Conservation (phyloP, 1,284 basidiomycete species). For the Sporisorium exsertum region DNA sequence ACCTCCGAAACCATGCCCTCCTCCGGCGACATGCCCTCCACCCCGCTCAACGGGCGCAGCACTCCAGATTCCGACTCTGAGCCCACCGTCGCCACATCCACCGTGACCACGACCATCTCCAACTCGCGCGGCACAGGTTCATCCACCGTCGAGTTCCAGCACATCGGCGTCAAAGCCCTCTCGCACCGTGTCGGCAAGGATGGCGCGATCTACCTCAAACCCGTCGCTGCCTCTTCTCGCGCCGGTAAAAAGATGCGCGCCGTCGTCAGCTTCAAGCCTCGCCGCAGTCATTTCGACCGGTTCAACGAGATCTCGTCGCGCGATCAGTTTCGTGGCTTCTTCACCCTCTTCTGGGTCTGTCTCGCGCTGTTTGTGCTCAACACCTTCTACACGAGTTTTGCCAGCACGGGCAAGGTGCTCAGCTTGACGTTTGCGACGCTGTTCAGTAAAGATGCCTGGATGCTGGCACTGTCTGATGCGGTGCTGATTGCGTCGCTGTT, state of each 20-base stretch:
- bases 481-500: conserved; percentile 82
- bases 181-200: conserved; percentile 51
- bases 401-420: conserved; percentile 78
- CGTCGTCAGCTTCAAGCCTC: conserved; percentile 59
- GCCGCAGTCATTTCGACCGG: conserved; percentile 58
- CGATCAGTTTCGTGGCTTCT: conserved; percentile 66
- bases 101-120: conserved; percentile 52
- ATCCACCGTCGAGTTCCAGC: conserved; percentile 43
- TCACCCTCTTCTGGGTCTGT: conserved; percentile 68
- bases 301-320: conserved; percentile 49
- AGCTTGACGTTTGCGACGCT: conserved; percentile 83
- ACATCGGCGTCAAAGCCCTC: conserved; percentile 51
- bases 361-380: conserved; percentile 64
- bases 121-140: conserved; percentile 33
- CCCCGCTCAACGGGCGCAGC: conserved; percentile 18
- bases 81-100: conserved; percentile 41
- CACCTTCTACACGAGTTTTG: conserved; percentile 59
- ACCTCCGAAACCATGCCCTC: conserved; percentile 23
- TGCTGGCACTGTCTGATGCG: conserved; percentile 85
- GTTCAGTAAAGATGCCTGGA: conserved; percentile 86
- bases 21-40: conserved; percentile 27
- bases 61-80: conserved; percentile 46
- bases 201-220: conserved; percentile 55
- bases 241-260: conserved; percentile 54
- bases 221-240: conserved; percentile 37